phyloP scores from a whole-genome alignment of 371 early-diverging fungal species.

The Mucor ambiguus region DNA sequence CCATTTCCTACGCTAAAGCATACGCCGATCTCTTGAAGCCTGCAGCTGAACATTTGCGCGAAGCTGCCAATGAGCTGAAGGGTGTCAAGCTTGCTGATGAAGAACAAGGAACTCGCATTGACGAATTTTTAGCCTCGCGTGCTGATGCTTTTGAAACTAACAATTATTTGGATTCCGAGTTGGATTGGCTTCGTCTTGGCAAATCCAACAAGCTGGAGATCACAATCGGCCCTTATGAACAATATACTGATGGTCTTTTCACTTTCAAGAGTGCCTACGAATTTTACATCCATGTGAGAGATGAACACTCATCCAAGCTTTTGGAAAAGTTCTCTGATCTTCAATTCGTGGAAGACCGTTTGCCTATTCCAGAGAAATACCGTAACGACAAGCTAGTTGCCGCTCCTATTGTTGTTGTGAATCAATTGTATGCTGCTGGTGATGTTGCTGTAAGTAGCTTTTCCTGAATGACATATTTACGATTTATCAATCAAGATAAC shows the following conservation, averaged over 20 bases:
- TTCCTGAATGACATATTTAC: neutral
- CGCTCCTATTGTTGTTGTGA: slow-evolving; percentile 81
- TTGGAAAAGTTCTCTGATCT: slow-evolving; percentile 74
- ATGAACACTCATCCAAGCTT: slow-evolving; percentile 61
- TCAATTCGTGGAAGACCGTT: slow-evolving; percentile 68
- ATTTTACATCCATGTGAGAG: slow-evolving; percentile 75
- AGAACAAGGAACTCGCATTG: slow-evolving; percentile 47
- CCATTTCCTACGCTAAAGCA: slow-evolving; percentile 61
- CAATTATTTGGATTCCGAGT: slow-evolving; percentile 70
- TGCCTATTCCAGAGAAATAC: slow-evolving; percentile 78
- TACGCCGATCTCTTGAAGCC: slow-evolving; percentile 68
- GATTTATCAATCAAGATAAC: neutral
- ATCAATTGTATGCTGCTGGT: slow-evolving; percentile 75
- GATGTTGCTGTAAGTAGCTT: slow-evolving; percentile 72
- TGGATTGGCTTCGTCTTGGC: slow-evolving; percentile 74
- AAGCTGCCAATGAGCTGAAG: slow-evolving; percentile 66
- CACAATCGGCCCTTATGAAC: slow-evolving; percentile 82
- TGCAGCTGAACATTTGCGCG: slow-evolving; percentile 56
- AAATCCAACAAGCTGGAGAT: slow-evolving; percentile 62
- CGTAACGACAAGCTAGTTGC: slow-evolving; percentile 67
- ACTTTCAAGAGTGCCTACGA: slow-evolving; percentile 74
- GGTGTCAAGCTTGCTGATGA: slow-evolving; percentile 15
- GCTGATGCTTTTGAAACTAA: slow-evolving; percentile 67
- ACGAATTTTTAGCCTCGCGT: slow-evolving; percentile 62
- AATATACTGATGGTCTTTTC: slow-evolving; percentile 76